Evolutionary conservation across 345 rosid species (phyloP).

Genomic region (Brassica rapa): DNA sequence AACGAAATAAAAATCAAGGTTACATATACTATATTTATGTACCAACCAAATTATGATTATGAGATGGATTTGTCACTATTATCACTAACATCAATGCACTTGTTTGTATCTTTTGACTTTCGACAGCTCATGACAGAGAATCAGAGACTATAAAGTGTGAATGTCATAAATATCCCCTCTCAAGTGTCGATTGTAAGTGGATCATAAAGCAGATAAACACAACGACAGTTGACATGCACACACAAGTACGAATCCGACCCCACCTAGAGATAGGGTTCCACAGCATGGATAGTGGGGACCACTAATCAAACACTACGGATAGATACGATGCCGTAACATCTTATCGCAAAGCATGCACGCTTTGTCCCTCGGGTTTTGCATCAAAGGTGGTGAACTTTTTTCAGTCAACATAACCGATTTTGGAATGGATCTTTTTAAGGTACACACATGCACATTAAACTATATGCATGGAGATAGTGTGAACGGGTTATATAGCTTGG

Average conservation of each 20-base stretch:
- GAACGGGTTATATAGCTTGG: slow-evolving; percentile 1
- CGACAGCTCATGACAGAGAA: slow-evolving; percentile 10
- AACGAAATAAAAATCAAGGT: not conserved
- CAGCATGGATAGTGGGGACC: not conserved
- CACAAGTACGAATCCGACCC: slow-evolving; percentile 11
- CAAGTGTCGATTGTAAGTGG: not conserved
- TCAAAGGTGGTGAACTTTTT: not conserved
- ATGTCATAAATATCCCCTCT: slow-evolving; percentile 16
- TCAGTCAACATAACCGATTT: not conserved
- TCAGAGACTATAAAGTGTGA: not conserved
- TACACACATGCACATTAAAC: not conserved
- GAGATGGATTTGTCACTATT: no score
- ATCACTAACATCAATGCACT: not conserved
- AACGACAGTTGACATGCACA: slow-evolving; percentile 15
- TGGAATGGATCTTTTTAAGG: not conserved
- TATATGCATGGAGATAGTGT: not conserved
- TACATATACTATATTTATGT: no score
- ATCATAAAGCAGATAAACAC: slow-evolving; percentile 6
- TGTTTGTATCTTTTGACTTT: slow-evolving; percentile 16
- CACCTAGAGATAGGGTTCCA: not conserved
- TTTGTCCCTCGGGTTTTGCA: not conserved
- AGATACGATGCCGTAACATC: not conserved
- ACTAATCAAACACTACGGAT: not conserved
- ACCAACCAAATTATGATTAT: no score
- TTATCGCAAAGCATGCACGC: not conserved